A percentile compares a stretch with the other conserved stretches of the same genome.
Conservation (phyloP, 495 filamentous ascomycete species). For the Penicillium salamii region DNA sequence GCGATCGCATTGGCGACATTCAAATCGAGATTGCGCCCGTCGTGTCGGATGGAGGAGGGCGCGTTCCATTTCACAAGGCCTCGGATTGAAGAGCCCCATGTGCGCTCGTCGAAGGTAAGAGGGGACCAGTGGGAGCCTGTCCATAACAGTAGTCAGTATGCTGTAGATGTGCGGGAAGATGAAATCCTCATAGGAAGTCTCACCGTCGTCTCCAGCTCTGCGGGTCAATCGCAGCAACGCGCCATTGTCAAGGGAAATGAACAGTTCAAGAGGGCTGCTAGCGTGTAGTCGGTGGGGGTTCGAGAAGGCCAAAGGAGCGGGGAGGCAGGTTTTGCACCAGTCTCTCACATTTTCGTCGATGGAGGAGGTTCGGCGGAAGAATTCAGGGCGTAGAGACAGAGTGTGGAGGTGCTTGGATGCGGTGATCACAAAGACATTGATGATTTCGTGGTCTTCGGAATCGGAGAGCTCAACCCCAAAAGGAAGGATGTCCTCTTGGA, state of each 20-base stretch:
- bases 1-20: constrained; percentile 62
- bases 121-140: constrained; percentile 69
- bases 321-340: constrained; percentile 71
- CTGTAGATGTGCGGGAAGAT: neutral
- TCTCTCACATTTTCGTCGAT: constrained; percentile 69
- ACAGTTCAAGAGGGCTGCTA: constrained; percentile 65
- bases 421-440: constrained; percentile 80
- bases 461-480: constrained; percentile 80
- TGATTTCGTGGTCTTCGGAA: constrained; percentile 68
- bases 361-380: constrained; percentile 64
- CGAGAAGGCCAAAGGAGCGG: constrained; percentile 72
- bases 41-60: constrained; percentile 61
- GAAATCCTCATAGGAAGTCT: constrained; percentile 16
- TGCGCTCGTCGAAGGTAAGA: constrained; percentile 71
- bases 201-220: constrained; percentile 64
- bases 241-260: constrained; percentile 81
- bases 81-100: constrained; percentile 71
- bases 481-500: constrained; percentile 66
- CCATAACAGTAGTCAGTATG: neutral
- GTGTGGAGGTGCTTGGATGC: constrained; percentile 74
- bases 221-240: constrained; percentile 70
- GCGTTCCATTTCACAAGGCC: constrained; percentile 70
- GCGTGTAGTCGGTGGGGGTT: constrained; percentile 78
- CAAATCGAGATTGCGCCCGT: constrained; percentile 63
- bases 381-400: constrained; percentile 73